Evolutionary conservation across 2,329 filamentous ascomycete genomes (phyloP).

Genomic region (Didymella pomorum): DNA sequence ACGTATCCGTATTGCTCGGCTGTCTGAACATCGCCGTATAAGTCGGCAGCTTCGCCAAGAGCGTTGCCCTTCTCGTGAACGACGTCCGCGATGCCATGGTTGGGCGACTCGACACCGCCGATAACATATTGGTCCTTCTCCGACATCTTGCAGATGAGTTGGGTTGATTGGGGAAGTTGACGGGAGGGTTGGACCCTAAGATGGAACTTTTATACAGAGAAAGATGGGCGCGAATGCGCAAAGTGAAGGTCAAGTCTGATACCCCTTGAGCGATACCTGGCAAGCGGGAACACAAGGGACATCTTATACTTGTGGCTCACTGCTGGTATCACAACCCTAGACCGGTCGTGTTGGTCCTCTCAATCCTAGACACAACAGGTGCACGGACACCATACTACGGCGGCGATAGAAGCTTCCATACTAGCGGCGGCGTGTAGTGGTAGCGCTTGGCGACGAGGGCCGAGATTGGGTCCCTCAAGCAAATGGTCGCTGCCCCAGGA

Average conservation of each 20-base stretch:
- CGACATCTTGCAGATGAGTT: constrained; percentile 31
- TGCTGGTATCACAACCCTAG: constrained; percentile 28
- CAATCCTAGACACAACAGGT: constrained; percentile 26
- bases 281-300: constrained; percentile 29
- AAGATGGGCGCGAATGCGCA: constrained; percentile 27
- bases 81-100: constrained; percentile 38
- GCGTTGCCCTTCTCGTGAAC: constrained; percentile 34
- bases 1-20: constrained; percentile 63
- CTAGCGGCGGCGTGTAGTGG: constrained; percentile 28
- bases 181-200: constrained; percentile 13
- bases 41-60: constrained; percentile 58
- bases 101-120: constrained; percentile 19
- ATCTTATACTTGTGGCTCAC: constrained; percentile 37
- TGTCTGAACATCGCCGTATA: constrained; percentile 61
- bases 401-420: constrained; percentile 22
- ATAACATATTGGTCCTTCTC: constrained; percentile 42
- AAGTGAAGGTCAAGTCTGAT: constrained; percentile 29
- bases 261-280: constrained; percentile 20
- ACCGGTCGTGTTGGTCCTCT: constrained; percentile 13
- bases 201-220: constrained; percentile 11
- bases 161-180: constrained; percentile 4
- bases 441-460: constrained; percentile 24
- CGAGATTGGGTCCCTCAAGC: constrained; percentile 29
- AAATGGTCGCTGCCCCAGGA: constrained; percentile 26
- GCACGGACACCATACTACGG: constrained; percentile 22